Evolutionary conservation across 345 rosid species (phyloP), one percentile per base, ranked within the genome.

Genomic region (Sonneratia caseolaris): DNA sequence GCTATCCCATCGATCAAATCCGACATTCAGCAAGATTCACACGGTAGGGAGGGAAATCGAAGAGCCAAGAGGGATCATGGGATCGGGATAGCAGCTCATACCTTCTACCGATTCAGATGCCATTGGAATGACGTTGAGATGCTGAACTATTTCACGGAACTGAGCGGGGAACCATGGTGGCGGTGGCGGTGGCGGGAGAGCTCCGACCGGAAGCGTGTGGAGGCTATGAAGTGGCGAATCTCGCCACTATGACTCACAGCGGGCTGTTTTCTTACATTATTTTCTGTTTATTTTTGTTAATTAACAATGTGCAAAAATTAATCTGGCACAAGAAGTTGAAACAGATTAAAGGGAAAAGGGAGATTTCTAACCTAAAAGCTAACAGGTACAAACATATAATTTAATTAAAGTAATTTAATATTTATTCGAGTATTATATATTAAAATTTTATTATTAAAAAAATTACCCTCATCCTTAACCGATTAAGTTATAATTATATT

Each of bases 91-190:
- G 62, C 42, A 71, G 42, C 15, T 22, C 32, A 15, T 74, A 74
- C 76, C 76, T 53, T 68, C 68, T 38, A 37, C 42, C 18, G 55
- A 38, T 42, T 53, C 66, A 32, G 68, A 43, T 21, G 40, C 72
- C 76, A 74, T 74, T 59, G 64, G 68, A 15, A 0, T 14, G 3
- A 32, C 45, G 56, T 18, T 36, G 59, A 47, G 74, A 51, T 21
- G 69, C n/a, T 11, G 42, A 16, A 32, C 37, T 9, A 3, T 16
- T 40, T 73, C 71, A 73, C 40, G 67, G 66, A 53, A 7, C 40
- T 56, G 48, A 55, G 32, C 48, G 65, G 37, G 7, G 66, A 13
- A 18, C 11, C 70, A 73, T 72, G 69, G 61, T 13, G 68, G 75
- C 4, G 65, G 61, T 13, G 68, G 75, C 4, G 65, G 48, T 0